Conservation (phyloP, 768 basidiomycete genomes). For the Clavaria fumosa region DNA sequence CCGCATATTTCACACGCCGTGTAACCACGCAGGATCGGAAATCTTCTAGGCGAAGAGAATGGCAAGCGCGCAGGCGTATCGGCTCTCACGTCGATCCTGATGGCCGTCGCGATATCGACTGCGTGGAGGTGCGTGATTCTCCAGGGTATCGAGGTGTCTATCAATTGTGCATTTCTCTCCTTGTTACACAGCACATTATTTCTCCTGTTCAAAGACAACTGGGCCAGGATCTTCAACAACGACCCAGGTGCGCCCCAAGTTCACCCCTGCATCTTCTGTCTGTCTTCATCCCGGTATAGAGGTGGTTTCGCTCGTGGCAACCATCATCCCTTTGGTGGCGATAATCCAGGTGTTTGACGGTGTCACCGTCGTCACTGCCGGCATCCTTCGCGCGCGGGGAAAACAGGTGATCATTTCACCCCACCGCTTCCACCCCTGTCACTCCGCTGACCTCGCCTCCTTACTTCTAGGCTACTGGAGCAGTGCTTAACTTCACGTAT, state of each 20-base stretch:
- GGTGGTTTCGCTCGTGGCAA: constrained; percentile 44
- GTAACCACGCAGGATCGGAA: constrained; percentile 56
- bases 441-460: neutral
- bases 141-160: neutral
- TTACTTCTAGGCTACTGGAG: constrained; percentile 41
- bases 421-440: constrained; percentile 2
- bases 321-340: constrained; percentile 60
- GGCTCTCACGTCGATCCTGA: constrained; percentile 44
- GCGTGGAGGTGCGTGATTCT: constrained; percentile 38
- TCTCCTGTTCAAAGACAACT: constrained; percentile 43
- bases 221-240: constrained; percentile 63
- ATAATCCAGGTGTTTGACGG: constrained; percentile 83
- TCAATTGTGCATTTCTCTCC: neutral
- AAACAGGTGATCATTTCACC: constrained; percentile 39
- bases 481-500: constrained; percentile 62
- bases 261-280: neutral
- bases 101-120: constrained; percentile 51
- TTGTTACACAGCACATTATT: constrained; percentile 30
- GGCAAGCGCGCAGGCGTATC: constrained; percentile 57
- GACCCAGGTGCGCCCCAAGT: constrained; percentile 40
- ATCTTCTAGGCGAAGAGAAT: constrained; percentile 71
- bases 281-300: constrained; percentile 26
- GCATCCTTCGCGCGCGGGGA: constrained; percentile 72
- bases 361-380: constrained; percentile 45
- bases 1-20: neutral